Evolutionary conservation across 495 filamentous ascomycete species (phyloP), one percentile per base, ranked within the genome.

Genomic region (Lasiosphaeria hispida): DNA sequence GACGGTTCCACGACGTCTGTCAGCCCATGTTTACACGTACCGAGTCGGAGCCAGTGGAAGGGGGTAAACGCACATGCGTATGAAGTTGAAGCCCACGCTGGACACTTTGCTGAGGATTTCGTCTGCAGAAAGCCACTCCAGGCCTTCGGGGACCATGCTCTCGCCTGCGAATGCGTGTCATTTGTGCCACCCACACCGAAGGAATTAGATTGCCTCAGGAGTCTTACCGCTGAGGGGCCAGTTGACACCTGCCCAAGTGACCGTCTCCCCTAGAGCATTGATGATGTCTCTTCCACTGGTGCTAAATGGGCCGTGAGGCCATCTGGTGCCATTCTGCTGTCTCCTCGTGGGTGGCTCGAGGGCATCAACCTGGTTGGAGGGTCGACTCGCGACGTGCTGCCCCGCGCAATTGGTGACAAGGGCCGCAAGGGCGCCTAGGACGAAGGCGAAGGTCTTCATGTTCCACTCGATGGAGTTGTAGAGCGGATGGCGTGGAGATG

Each of bases 111-210:
- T 52, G 7, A 82, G 71, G 14, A 83, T 83, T 1, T 67, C 69
- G 19, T 69, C 67, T 38, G 80, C 76, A 1, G 77, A 79, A 30
- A 72, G 66, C 64, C 82, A 81, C 61, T 83, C 77, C 17, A 85
- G 66, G 0, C 82, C 83, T 60, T 85, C 83, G 0, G 83, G 83
- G 17, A 85, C 68, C 78, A 83, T 84, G 13, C 76, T 76, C 40
- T 83, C 82, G 7, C 69, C 47, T 49, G 33, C 13, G 17, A 14
- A 7, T 13, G 8, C 10, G 11, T n/a, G 33, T 49, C 47, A 36
- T 9, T 49, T 33, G 23, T 10, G 11, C 18, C 7, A 9, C n/a
- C 47, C n/a, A 11, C 23, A 10, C 10, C 10, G 14, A 14, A 15
- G 47, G 23, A 36, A 36, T 13, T 7, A 7, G 41, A 17, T 30